These are phyloP conservation scores for Astrocystis sublimbata DNA, from an alignment of 495 filamentous ascomycete species.

Conservation along the genomic window DNA sequence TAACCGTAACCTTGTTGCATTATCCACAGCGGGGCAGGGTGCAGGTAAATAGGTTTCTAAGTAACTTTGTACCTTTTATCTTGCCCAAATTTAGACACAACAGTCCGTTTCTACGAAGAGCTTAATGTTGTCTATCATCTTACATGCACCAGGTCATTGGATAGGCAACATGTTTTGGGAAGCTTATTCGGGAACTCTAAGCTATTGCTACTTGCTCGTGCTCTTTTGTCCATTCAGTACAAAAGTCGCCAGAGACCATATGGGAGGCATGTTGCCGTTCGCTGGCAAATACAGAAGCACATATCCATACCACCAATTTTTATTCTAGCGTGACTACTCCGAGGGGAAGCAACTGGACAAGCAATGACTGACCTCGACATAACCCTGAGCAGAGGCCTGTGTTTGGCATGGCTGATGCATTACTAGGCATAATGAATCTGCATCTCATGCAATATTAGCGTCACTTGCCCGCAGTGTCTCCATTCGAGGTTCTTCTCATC, in stretches of 20 bases:
- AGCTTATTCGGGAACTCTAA: neutral
- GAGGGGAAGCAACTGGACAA: neutral
- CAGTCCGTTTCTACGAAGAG: too few relatives aligned
- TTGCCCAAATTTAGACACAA: too few relatives aligned
- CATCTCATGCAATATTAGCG: conserved; percentile 46
- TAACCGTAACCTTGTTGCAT: too few relatives aligned
- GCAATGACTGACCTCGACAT: conserved; percentile 17
- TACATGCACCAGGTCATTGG: too few relatives aligned
- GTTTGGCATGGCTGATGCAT: conserved; percentile 8
- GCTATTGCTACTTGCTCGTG: neutral
- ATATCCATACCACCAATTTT: neutral
- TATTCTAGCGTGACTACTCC: conserved; percentile 5
- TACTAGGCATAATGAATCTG: conserved; percentile 26
- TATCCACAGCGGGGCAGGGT: too few relatives aligned
- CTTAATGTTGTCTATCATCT: too few relatives aligned
- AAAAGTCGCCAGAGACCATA: too few relatives aligned
- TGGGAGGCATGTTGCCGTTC: neutral
- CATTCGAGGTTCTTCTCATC: conserved; percentile 57
- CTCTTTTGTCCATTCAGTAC: neutral
- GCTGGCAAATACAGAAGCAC: neutral
- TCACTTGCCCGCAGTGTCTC: conserved; percentile 42
- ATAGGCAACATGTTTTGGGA: neutral
- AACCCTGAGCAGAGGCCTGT: neutral
- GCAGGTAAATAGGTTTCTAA: too few relatives aligned
- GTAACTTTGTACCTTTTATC: too few relatives aligned